phyloP scores from a whole-genome alignment of 257 asterid species.

The Asclepias syriaca region DNA sequence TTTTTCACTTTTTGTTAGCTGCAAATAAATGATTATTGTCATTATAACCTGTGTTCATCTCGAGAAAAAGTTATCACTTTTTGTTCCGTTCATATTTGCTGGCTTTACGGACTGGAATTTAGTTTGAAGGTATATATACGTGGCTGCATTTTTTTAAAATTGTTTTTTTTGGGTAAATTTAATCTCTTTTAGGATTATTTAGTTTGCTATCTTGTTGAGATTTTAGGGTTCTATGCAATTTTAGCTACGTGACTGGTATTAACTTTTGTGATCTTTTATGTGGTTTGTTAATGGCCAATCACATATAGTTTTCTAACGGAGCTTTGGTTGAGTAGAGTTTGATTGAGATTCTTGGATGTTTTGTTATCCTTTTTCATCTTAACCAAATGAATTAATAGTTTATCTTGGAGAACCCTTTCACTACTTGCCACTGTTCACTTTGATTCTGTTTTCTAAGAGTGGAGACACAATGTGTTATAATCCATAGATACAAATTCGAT shows the following conservation, averaged over 20 bases:
- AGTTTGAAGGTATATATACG: neutral
- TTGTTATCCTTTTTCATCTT: too few relatives aligned
- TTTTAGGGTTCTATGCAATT: neutral
- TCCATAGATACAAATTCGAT: too few relatives aligned
- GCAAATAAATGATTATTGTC: neutral
- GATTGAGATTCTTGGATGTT: too few relatives aligned
- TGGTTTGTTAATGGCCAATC: too few relatives aligned
- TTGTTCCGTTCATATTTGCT: neutral
- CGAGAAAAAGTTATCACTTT: neutral
- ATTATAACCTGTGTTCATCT: neutral
- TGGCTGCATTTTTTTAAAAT: neutral
- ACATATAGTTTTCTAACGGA: too few relatives aligned
- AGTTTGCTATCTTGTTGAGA: neutral
- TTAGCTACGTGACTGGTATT: neutral
- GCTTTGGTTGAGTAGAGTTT: too few relatives aligned
- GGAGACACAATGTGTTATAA: too few relatives aligned
- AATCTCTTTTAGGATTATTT: neutral
- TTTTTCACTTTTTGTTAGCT: neutral
- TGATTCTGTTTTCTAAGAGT: too few relatives aligned
- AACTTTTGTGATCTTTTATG: neutral
- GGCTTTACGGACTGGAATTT: neutral
- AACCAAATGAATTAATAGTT: too few relatives aligned
- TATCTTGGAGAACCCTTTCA: too few relatives aligned
- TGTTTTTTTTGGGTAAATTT: neutral
- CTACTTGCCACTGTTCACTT: too few relatives aligned